Percentiles rank a stretch among this genome's conserved stretches.
These are phyloP conservation scores for Chalciporus sp. DNA, from an alignment of 1,284 basidiomycete genomes.

Conservation along the genomic window DNA sequence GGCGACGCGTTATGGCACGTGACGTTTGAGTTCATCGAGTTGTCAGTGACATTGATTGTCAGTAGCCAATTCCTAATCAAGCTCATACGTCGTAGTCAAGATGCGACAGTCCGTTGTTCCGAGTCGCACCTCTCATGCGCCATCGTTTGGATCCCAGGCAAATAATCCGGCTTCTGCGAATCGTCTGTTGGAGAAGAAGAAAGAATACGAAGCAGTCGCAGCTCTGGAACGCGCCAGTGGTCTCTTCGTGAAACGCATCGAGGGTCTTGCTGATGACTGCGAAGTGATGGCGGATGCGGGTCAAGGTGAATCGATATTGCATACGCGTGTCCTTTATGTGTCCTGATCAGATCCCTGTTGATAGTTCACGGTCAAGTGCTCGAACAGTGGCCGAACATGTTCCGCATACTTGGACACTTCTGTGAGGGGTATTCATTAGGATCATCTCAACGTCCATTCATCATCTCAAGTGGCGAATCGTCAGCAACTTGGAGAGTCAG, in stretches of 20 bases:
- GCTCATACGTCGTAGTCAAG: background rate
- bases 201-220: constrained; percentile 74
- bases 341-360: constrained; percentile 5
- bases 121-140: constrained; percentile 51
- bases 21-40: background rate
- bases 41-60: too few species aligned
- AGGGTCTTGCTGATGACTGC: constrained; percentile 68
- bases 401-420: constrained; percentile 69
- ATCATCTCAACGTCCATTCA: background rate
- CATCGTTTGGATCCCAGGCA: constrained; percentile 39
- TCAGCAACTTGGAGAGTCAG: constrained; percentile 17
- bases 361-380: constrained; percentile 75
- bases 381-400: constrained; percentile 82
- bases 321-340: background rate
- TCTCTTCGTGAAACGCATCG: constrained; percentile 66
- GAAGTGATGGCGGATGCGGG: constrained; percentile 76
- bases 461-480: constrained; percentile 30
- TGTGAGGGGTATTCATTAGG: constrained; percentile 42
- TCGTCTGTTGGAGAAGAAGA: constrained; percentile 74
- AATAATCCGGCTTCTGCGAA: constrained; percentile 50
- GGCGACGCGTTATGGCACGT: background rate
- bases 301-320: constrained; percentile 45
- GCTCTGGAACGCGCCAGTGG: constrained; percentile 67
- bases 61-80: background rate
- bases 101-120: constrained; percentile 60